Conservation (phyloP, 768 basidiomycete species). For the Zangia roseola region DNA sequence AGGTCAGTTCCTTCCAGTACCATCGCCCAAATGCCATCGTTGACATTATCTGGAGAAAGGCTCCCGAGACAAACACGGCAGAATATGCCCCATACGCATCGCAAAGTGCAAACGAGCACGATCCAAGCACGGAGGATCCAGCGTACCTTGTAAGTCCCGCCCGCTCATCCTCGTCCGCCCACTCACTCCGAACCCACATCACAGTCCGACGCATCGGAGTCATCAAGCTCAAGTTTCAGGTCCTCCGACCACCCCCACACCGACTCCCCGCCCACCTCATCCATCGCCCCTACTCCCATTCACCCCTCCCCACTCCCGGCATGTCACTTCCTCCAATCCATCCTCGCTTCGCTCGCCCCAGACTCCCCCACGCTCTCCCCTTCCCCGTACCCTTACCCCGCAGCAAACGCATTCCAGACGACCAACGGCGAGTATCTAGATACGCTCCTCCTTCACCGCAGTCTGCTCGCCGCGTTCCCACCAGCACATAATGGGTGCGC, state of each 20-base stretch:
- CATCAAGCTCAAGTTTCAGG: constrained; percentile 44
- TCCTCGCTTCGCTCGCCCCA: constrained; percentile 54
- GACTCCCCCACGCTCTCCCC: constrained; percentile 35
- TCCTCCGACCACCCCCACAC: constrained; percentile 27
- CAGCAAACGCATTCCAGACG: constrained; percentile 40
- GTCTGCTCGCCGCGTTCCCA: constrained; percentile 61
- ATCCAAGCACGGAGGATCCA: constrained; percentile 45
- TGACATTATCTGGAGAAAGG: constrained; percentile 35
- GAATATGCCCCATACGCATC: constrained; percentile 27
- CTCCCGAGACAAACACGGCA: constrained; percentile 18
- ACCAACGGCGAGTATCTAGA: constrained; percentile 78
- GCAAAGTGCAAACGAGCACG: constrained; percentile 38
- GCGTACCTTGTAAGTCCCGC: constrained; percentile 39
- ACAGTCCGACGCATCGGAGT: constrained; percentile 47
- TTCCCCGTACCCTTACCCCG: constrained; percentile 32
- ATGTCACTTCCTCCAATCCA: constrained; percentile 61
- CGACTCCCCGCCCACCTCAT: constrained; percentile 15
- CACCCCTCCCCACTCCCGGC: constrained; percentile 39
- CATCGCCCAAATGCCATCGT: neutral
- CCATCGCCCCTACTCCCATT: constrained; percentile 9
- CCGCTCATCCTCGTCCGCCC: neutral
- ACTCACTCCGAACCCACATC: neutral
- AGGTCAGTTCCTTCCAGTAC: constrained; percentile 25
- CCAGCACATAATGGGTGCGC: constrained; percentile 64
- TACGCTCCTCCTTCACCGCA: constrained; percentile 74